phyloP scores from a whole-genome alignment of 192 early-diverging fungal genomes.

The Mortierella antarctica region DNA sequence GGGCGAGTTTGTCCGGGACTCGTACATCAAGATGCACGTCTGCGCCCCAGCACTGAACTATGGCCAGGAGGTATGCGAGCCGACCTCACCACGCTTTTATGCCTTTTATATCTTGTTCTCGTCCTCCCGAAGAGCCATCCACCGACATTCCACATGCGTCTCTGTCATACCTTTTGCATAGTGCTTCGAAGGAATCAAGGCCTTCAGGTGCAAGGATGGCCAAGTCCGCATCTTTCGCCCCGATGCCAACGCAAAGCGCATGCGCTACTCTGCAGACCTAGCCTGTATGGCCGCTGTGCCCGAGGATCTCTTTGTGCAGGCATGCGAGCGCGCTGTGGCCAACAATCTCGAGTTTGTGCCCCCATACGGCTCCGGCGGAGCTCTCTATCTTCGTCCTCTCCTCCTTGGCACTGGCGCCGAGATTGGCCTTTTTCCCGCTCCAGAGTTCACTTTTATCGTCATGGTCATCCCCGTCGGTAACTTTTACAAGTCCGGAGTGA shows the following conservation, averaged over 20 bases:
- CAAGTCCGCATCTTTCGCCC: slow-evolving; percentile 80
- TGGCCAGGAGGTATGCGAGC: slow-evolving; percentile 68
- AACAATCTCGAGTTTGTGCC: slow-evolving; percentile 80
- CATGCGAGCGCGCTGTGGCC: slow-evolving; percentile 62
- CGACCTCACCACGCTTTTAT: background rate
- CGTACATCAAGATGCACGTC: slow-evolving; percentile 71
- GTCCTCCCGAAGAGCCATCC: background rate
- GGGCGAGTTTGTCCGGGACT: slow-evolving; percentile 64
- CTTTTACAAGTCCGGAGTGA: slow-evolving; percentile 68
- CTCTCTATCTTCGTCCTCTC: slow-evolving; percentile 78
- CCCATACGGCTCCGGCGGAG: slow-evolving; percentile 74
- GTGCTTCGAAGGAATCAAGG: slow-evolving; percentile 88
- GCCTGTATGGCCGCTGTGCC: slow-evolving; percentile 70
- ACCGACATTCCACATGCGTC: background rate
- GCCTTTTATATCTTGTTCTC: background rate
- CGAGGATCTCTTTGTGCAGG: slow-evolving; percentile 71
- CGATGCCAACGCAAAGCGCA: slow-evolving; percentile 71
- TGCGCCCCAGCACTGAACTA: slow-evolving; percentile 76
- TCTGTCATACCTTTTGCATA: slow-evolving; percentile 5
- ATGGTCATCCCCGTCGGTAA: slow-evolving; percentile 77
- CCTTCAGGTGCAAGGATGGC: slow-evolving; percentile 75
- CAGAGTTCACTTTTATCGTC: slow-evolving; percentile 73
- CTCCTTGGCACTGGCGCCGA: slow-evolving; percentile 75
- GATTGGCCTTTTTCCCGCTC: slow-evolving; percentile 66
- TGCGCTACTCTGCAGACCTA: slow-evolving; percentile 65